Percentiles rank a stretch among this genome's conserved stretches.
Evolutionary conservation across 805 yeast genomes (phyloP).

Genomic region (Scheffersomyces coipomensis): DNA sequence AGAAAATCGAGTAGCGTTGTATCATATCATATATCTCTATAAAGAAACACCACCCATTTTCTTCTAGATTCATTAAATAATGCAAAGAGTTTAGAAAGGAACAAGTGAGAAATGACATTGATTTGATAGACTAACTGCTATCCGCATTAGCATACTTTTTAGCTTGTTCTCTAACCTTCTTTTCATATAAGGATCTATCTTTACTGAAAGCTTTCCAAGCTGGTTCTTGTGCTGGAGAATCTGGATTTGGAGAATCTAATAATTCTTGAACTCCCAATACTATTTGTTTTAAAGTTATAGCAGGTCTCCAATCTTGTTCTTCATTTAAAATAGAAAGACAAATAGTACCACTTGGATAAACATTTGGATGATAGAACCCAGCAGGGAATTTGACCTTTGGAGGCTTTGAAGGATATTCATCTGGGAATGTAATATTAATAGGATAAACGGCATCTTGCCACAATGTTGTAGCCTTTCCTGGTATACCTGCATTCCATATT

Average conservation of each 20-base stretch:
- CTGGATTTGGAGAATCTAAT: constrained; percentile 85
- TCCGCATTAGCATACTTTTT: constrained; percentile 50
- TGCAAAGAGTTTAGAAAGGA: too few relatives aligned
- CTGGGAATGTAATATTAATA: constrained; percentile 76
- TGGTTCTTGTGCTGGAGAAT: constrained; percentile 96
- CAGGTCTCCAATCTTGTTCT: constrained; percentile 98
- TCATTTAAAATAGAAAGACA: constrained; percentile 92
- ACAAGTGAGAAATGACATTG: too few relatives aligned
- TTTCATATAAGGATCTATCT: constrained; percentile 68
- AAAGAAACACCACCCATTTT: too few relatives aligned
- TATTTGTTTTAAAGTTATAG: constrained; percentile 86
- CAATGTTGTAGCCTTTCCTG: constrained; percentile 81
- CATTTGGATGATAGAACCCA: constrained; percentile 94
- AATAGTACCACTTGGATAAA: constrained; percentile 95
- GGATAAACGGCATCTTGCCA: constrained; percentile 95
- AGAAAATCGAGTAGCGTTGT: too few relatives aligned
- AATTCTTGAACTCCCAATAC: constrained; percentile 91
- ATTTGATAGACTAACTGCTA: too few relatives aligned
- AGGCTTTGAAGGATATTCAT: constrained; percentile 94
- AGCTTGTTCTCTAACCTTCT: constrained; percentile 80
- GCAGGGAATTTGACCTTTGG: constrained; percentile 90
- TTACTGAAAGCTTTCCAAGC: constrained; percentile 86
- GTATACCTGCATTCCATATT: constrained; percentile 93
- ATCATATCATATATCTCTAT: too few relatives aligned
- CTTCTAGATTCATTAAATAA: too few relatives aligned